These are phyloP conservation scores for Elsinoe batatas DNA, from an alignment of 2,329 filamentous ascomycete genomes.

Conservation along the genomic window DNA sequence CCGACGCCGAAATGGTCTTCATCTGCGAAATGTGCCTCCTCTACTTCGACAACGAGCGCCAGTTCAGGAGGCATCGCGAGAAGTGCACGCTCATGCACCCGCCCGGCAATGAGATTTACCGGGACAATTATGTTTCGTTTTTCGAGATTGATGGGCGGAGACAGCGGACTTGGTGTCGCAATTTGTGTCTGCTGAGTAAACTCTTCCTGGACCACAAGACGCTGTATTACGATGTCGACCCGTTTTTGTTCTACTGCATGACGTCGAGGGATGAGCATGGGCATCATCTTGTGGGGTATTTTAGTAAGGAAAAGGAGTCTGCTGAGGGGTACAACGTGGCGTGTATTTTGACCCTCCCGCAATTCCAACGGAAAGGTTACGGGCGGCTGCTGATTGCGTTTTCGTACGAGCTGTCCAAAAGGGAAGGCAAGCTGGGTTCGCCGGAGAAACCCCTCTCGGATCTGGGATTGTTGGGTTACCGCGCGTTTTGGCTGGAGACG, in stretches of 20 bases:
- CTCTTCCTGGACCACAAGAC: constrained; percentile 98
- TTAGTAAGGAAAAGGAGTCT: constrained; percentile 96
- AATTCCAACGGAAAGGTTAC: constrained; percentile 92
- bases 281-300: constrained; percentile 96
- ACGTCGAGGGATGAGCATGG: constrained; percentile 78
- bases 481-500: constrained; percentile 95
- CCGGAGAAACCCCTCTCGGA: constrained; percentile 95
- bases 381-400: constrained; percentile 92
- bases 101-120: constrained; percentile 95
- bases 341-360: constrained; percentile 91
- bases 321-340: constrained; percentile 96
- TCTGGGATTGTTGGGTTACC: constrained; percentile 83
- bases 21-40: constrained; percentile 95
- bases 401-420: constrained; percentile 91
- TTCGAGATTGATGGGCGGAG: constrained; percentile 94
- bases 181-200: constrained; percentile 86
- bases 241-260: constrained; percentile 98
- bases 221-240: constrained; percentile 98
- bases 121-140: constrained; percentile 86
- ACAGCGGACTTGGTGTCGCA: constrained; percentile 93
- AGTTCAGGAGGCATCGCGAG: constrained; percentile 72
- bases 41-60: constrained; percentile 75
- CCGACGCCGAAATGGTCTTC: constrained; percentile 80
- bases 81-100: constrained; percentile 91
- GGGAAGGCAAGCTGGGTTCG: constrained; percentile 88